Conservation (phyloP, 768 basidiomycete genomes). For the Russula brevipes region DNA sequence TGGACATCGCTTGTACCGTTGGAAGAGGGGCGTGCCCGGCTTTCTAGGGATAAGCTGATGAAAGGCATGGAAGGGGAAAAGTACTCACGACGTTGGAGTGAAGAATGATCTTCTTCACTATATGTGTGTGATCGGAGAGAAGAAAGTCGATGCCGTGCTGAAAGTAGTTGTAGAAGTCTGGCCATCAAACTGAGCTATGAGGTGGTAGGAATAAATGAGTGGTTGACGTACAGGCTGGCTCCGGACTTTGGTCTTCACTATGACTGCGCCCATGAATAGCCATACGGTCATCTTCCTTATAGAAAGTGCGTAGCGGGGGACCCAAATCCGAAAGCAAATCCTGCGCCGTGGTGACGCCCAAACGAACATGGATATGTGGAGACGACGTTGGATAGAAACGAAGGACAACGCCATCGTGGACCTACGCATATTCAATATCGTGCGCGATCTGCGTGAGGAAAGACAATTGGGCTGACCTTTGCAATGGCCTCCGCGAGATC, state of each 20-base stretch:
- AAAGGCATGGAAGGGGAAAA: background rate
- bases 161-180: constrained; percentile 92
- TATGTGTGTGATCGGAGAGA: constrained; percentile 62
- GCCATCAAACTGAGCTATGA: constrained; percentile 4
- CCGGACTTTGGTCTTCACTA: constrained; percentile 43
- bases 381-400: constrained; percentile 57
- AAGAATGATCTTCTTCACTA: constrained; percentile 77
- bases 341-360: constrained; percentile 78
- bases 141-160: constrained; percentile 88
- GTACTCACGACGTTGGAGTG: constrained; percentile 79
- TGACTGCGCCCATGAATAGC: constrained; percentile 60
- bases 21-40: constrained; percentile 87
- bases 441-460: background rate
- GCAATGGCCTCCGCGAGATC: constrained; percentile 63
- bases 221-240: constrained; percentile 44
- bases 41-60: constrained; percentile 30
- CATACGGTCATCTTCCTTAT: constrained; percentile 89
- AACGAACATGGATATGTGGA: constrained; percentile 49
- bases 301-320: constrained; percentile 67
- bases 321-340: constrained; percentile 77
- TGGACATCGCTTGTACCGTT: constrained; percentile 85
- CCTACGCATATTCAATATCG: constrained; percentile 37
- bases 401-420: constrained; percentile 67
- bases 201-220: background rate
- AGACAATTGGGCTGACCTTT: constrained; percentile 42